Evolutionary conservation across 257 asterid genomes (phyloP).

Genomic region (Scutellaria galericulata): DNA sequence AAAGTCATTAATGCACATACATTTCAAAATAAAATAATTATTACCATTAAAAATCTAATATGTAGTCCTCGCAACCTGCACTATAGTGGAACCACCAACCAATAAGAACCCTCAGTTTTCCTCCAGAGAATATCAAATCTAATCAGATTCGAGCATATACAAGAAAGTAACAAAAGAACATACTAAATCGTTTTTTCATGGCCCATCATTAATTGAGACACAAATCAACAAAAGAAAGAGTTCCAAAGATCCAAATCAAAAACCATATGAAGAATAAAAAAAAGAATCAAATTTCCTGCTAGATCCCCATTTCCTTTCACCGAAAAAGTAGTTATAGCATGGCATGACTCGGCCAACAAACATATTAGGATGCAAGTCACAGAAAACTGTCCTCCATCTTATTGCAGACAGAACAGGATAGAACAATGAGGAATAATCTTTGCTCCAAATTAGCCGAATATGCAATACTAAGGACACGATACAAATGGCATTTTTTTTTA

Average conservation of each 20-base stretch:
- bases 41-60: not conserved
- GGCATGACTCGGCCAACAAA: not conserved
- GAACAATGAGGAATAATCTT: slow-evolving; percentile 1
- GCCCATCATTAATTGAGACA: not conserved
- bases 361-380: too few relatives aligned
- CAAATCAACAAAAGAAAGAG: not conserved
- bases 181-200: not conserved
- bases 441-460: not conserved
- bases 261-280: not conserved
- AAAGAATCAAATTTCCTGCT: too few relatives aligned
- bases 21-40: not conserved
- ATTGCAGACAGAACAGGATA: not conserved
- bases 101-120: not conserved
- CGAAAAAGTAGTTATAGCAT: not conserved
- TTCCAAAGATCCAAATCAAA: not conserved
- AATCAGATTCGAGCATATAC: not conserved
- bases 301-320: too few relatives aligned
- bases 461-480: not conserved
- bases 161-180: not conserved
- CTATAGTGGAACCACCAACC: slow-evolving; percentile 7
- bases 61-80: not conserved
- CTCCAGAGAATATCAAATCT: not conserved
- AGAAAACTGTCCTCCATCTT: not conserved
- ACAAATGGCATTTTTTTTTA: not conserved
- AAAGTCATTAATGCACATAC: not conserved